Evolutionary conservation across 306 rosid genomes (phyloP).

Genomic region (Corylus heterophylla): DNA sequence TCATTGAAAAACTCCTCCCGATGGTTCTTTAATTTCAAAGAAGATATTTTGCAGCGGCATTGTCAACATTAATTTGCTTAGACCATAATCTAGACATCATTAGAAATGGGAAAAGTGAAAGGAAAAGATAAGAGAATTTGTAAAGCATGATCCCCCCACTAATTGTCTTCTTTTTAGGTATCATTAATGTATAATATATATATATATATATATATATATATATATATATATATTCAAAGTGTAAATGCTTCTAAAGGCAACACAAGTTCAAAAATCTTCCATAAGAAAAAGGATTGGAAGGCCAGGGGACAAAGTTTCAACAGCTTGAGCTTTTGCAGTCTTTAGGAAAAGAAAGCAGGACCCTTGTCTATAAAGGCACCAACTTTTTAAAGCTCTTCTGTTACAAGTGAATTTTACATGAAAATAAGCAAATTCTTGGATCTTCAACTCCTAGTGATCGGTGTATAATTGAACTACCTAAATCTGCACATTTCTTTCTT

Average conservation of each 20-base stretch:
- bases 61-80: slow-evolving; percentile 14
- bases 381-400: slow-evolving; percentile 38
- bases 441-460: slow-evolving; percentile 70
- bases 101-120: slow-evolving; percentile 9
- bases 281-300: slow-evolving; percentile 12
- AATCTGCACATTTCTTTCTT: background rate
- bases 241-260: slow-evolving; percentile 14
- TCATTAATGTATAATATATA: slow-evolving; percentile 2
- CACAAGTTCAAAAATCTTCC: slow-evolving; percentile 5
- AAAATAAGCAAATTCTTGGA: slow-evolving; percentile 60
- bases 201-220: too few relatives aligned
- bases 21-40: slow-evolving; percentile 2
- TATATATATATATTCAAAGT: background rate
- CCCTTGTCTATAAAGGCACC: slow-evolving; percentile 35
- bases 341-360: slow-evolving; percentile 50
- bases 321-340: slow-evolving; percentile 76
- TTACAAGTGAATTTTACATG: slow-evolving; percentile 35
- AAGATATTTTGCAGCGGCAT: slow-evolving; percentile 24
- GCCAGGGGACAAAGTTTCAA: slow-evolving; percentile 44
- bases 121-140: background rate
- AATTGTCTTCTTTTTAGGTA: slow-evolving; percentile 34
- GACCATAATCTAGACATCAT: slow-evolving; percentile 27
- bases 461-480: slow-evolving; percentile 49
- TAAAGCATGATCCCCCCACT: slow-evolving; percentile 28
- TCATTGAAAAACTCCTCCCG: slow-evolving; percentile 12